phyloP scores from a whole-genome alignment of 1,284 basidiomycete species.

The Chalciporus sp. region DNA sequence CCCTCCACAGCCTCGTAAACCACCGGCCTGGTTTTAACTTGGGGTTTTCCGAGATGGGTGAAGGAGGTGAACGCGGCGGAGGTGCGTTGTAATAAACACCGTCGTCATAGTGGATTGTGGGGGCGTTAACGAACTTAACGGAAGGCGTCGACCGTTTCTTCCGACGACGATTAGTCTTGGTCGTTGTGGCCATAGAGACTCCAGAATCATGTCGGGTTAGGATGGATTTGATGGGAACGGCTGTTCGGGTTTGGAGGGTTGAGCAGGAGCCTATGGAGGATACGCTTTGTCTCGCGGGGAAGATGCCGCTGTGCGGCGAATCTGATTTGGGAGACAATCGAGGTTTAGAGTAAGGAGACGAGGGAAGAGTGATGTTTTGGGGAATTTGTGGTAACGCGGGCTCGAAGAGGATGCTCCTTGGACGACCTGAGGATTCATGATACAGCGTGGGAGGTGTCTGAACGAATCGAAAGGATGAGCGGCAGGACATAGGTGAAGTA shows the following conservation, averaged over 20 bases:
- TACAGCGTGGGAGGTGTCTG: constrained; percentile 27
- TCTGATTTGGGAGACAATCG: constrained; percentile 23
- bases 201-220: constrained; percentile 38
- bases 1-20: constrained; percentile 35
- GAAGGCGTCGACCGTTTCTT: constrained; percentile 41
- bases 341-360: constrained; percentile 23
- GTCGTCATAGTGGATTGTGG: constrained; percentile 39
- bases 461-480: constrained; percentile 1
- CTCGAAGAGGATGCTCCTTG: constrained; percentile 35
- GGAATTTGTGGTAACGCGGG: constrained; percentile 4
- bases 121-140: constrained; percentile 47
- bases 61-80: constrained; percentile 23
- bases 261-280: constrained; percentile 36
- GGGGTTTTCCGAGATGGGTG: constrained; percentile 10
- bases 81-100: constrained; percentile 24
- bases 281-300: constrained; percentile 33
- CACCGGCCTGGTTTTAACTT: constrained; percentile 18
- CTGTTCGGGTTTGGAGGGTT: constrained; percentile 27
- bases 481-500: constrained; percentile 1
- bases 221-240: constrained; percentile 31
- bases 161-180: constrained; percentile 27
- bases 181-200: constrained; percentile 36
- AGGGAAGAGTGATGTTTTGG: constrained; percentile 6
- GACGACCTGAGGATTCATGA: constrained; percentile 16
- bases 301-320: constrained; percentile 10